These are phyloP conservation scores for Diaporthe sp. DNA, from an alignment of 2,329 filamentous ascomycete genomes.

Conservation along the genomic window DNA sequence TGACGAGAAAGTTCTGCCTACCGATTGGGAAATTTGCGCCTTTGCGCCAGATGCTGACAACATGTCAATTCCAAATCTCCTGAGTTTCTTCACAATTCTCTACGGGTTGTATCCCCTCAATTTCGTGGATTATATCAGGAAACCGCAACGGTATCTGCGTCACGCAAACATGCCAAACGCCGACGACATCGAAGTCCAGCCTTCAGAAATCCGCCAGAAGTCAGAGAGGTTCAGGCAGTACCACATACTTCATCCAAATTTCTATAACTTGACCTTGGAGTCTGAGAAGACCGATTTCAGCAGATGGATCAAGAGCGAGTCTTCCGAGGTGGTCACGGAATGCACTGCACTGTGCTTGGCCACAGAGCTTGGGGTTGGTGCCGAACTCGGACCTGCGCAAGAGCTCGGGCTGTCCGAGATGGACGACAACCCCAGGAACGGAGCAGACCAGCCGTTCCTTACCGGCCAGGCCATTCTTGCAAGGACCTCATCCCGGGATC, in stretches of 20 bases:
- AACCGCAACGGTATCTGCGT: constrained; percentile 83
- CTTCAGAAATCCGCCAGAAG: constrained; percentile 80
- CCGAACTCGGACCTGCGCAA: constrained; percentile 37
- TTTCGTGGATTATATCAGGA: constrained; percentile 88
- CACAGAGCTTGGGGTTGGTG: constrained; percentile 43
- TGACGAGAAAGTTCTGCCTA: constrained; percentile 77
- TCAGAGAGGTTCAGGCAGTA: constrained; percentile 81
- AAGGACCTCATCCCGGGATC: constrained; percentile 42
- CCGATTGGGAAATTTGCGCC: constrained; percentile 75
- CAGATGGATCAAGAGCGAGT: constrained; percentile 84
- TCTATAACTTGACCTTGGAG: constrained; percentile 83
- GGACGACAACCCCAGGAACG: constrained; percentile 43
- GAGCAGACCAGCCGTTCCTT: constrained; percentile 54
- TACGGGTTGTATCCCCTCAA: constrained; percentile 89
- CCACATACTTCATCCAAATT: constrained; percentile 86
- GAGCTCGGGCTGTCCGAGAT: constrained; percentile 37
- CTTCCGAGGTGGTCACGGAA: constrained; percentile 83
- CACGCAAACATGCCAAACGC: constrained; percentile 78
- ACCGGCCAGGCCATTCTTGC: constrained; percentile 50
- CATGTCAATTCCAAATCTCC: constrained; percentile 74
- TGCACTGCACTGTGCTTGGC: constrained; percentile 77
- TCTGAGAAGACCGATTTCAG: constrained; percentile 83
- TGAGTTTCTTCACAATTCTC: constrained; percentile 84
- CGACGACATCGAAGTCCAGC: constrained; percentile 83
- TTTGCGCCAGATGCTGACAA: constrained; percentile 75